Evolutionary conservation across 495 filamentous ascomycete species (phyloP), one percentile per base, ranked within the genome.

Genomic region (Lophium mytilinum): DNA sequence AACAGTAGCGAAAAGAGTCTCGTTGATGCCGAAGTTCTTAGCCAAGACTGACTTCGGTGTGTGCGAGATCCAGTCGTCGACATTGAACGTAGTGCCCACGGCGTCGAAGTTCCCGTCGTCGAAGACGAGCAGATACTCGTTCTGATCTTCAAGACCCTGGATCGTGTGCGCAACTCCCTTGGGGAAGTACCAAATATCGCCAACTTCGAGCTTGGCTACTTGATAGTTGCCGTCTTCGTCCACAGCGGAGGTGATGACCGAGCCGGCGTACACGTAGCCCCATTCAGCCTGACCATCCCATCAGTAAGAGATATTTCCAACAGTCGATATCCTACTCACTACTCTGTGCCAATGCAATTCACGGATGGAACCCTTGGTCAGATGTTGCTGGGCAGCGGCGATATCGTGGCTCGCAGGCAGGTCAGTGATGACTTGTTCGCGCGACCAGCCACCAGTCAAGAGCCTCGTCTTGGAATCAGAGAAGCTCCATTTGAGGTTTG

Each of bases 131-230:
- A 86, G 76, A 55, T 82, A 85, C 61, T 86, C 83, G 60, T 82
- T 84, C 62, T 83, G 76, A 8, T 85, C 80, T 1, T 75, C 77
- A 1, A 85, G 70, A 12, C 74, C 74, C 43, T 77, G 76, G 0
- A 86, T 73, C 0, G 82, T 82, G 55, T 86, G 81, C 1, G 80
- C 80, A 9, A 76, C 70, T 21, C 83, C 83, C 60, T 83, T 83
- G 36, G 83, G 82, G 62, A 85, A 84, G 66, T 84, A 83, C 83
- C 82, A 87, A 45, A 84, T 78, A 55, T 85, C 83, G 9, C 83
- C 83, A 14, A 72, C 75, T 12, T 77, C 71, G 14, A 84, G 75
- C 41, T 70, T 75, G 40, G 80, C 75, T 18, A 79, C 75, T 45
- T 80, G 75, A 55, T 76, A 80, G 34, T 72, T 61, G 18, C 82